Evolutionary conservation across 2,329 filamentous ascomycete genomes (phyloP), one percentile per base, ranked within the genome.

Genomic region (Lecanicillium sp.): DNA sequence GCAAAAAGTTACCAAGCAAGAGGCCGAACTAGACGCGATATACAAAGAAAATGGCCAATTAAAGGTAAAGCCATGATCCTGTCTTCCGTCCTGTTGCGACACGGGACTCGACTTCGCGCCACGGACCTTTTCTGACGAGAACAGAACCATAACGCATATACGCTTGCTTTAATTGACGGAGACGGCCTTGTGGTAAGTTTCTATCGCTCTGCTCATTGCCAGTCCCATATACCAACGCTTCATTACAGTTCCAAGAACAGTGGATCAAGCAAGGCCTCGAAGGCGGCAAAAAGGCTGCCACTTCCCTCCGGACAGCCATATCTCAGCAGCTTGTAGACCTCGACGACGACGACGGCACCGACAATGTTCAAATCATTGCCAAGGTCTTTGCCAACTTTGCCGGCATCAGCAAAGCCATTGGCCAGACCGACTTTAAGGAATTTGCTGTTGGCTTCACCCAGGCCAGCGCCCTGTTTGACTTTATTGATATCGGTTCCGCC

Each of bases 371-470:
- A 45, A 65, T 81, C 43, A 58, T 78, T 29, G 67, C 67, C 48
- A 76, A 74, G 51, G 60, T 79, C 17, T 68, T 71, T 43, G 72
- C 71, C 48, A 77, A 80, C 48, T 52, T 79, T 22, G 50, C 54
- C 2, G 68, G 68, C 2, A 63, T 81, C 7, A 55, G 60, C 36
- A 67, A 62, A 43, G 66, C 70, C 16, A 63, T 80, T 62, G 57
- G 59, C 33, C 62, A 64, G 12, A 65, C 71, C 44, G 61, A 67
- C 29, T 56, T 80, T 17, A 68, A 62, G 42, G 68, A 80, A 35
- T 83, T 81, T 58, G 65, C 68, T 18, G 51, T 67, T 42, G 78
- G 73, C 28, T 82, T 80, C 59, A 78, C 70, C 35, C 74, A 77
- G 54, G 68, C 64, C 43, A 69, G 70, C 45, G 64, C 73, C 9